These are phyloP conservation scores for Herpetospermum pedunculosum DNA, from an alignment of 306 rosid species.

Conservation along the genomic window DNA sequence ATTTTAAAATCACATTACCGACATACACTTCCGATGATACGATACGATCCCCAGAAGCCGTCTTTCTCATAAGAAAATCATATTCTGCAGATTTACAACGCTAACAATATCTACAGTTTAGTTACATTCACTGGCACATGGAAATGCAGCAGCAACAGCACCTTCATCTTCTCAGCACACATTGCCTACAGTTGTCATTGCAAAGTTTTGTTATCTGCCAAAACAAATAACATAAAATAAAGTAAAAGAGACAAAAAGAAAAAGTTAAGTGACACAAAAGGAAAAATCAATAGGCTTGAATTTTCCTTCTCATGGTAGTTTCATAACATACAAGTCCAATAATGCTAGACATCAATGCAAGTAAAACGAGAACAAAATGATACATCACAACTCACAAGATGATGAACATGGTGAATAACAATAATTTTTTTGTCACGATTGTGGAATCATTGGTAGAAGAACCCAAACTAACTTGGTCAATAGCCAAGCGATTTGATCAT, in stretches of 20 bases:
- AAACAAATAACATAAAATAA: background rate
- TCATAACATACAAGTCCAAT: background rate
- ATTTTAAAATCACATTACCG: constrained; percentile 1
- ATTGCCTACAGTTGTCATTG: constrained; percentile 7
- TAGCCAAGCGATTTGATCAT: background rate
- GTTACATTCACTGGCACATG: background rate
- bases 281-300: background rate
- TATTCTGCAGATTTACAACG: background rate
- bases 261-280: background rate
- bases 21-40: background rate
- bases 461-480: background rate
- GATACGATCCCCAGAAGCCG: background rate
- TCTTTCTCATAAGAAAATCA: background rate
- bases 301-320: background rate
- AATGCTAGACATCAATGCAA: background rate
- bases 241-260: background rate
- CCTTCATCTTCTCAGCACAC: constrained; percentile 8
- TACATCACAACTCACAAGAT: background rate
- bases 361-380: background rate
- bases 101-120: constrained; percentile 9
- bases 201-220: constrained; percentile 5
- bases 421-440: background rate
- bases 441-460: background rate
- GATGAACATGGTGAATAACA: background rate
- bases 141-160: background rate